These are phyloP conservation scores for Xylaria grammica DNA, from an alignment of 495 filamentous ascomycete species.

Conservation along the genomic window DNA sequence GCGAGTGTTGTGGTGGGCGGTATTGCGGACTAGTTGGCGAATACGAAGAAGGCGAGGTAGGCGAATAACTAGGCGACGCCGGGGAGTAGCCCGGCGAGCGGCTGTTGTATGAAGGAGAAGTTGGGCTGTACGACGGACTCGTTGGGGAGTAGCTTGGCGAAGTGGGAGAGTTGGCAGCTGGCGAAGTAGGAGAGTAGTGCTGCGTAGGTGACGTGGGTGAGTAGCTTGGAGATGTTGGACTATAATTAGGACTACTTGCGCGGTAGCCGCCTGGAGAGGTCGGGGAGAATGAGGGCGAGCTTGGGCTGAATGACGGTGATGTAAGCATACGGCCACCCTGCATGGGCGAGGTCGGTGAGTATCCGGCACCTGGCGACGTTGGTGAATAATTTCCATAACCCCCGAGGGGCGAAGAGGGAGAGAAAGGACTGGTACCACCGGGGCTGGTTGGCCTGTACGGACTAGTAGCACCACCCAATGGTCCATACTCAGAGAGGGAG, in stretches of 20 bases:
- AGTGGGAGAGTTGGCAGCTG: conserved; percentile 58
- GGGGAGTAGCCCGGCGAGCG: conserved; percentile 69
- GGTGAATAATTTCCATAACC: conserved; percentile 79
- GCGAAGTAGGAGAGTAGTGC: conserved; percentile 68
- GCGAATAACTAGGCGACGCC: conserved; percentile 72
- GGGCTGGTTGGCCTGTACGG: conserved; percentile 73
- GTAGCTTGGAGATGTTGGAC: conserved; percentile 83
- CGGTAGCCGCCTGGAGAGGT: conserved; percentile 70
- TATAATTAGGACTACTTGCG: conserved; percentile 72
- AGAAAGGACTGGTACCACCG: conserved; percentile 78
- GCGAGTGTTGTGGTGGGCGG: conserved; percentile 60
- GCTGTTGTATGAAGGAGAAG: conserved; percentile 30
- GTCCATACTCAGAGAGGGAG: conserved; percentile 63
- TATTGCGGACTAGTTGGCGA: conserved; percentile 71
- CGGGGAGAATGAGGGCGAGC: conserved; percentile 83
- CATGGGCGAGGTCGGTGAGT: conserved; percentile 74
- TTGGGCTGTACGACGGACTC: conserved; percentile 66
- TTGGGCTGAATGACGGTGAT: conserved; percentile 74
- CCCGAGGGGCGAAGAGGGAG: conserved; percentile 70
- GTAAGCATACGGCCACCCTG: conserved; percentile 69
- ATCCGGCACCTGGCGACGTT: conserved; percentile 66
- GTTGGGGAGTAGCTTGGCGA: conserved; percentile 74
- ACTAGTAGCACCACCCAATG: conserved; percentile 63
- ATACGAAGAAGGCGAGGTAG: conserved; percentile 72
- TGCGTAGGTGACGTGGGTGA: conserved; percentile 73